Conservation (phyloP, 2,329 filamentous ascomycete species). For the Rutstroemia sp. region DNA sequence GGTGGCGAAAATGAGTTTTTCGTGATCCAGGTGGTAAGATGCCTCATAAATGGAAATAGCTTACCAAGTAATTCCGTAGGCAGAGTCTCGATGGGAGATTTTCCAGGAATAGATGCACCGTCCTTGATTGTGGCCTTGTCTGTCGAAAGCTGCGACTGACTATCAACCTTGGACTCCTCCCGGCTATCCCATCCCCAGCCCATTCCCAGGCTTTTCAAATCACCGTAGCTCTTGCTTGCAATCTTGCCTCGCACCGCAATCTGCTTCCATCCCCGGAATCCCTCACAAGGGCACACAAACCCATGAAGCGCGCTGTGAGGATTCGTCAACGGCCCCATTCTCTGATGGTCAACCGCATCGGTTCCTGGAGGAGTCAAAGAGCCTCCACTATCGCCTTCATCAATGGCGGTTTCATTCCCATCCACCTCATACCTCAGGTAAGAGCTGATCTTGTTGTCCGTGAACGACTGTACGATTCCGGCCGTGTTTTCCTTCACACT, state of each 20-base stretch:
- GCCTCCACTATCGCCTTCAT: slow-evolving; percentile 27
- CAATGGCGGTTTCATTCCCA: slow-evolving; percentile 36
- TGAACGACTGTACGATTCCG: slow-evolving; percentile 53
- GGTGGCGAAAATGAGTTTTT: background rate
- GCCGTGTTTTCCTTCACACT: slow-evolving; percentile 25
- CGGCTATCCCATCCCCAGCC: slow-evolving; percentile 41
- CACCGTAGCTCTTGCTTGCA: slow-evolving; percentile 54
- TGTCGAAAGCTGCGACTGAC: background rate
- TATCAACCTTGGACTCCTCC: background rate
- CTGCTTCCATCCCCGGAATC: slow-evolving; percentile 55
- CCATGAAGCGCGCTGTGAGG: slow-evolving; percentile 50
- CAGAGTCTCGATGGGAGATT: slow-evolving; percentile 56
- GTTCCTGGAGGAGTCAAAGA: slow-evolving; percentile 23
- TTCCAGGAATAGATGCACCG: slow-evolving; percentile 34
- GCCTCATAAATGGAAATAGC: slow-evolving; percentile 27
- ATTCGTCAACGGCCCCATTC: slow-evolving; percentile 27
- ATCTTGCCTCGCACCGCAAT: slow-evolving; percentile 48
- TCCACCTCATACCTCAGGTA: slow-evolving; percentile 31
- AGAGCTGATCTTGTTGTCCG: slow-evolving; percentile 51
- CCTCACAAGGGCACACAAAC: slow-evolving; percentile 49
- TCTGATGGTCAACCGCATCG: slow-evolving; percentile 3
- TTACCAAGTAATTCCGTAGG: slow-evolving; percentile 65
- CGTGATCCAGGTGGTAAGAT: background rate
- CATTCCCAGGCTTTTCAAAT: slow-evolving; percentile 48
- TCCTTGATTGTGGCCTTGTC: slow-evolving; percentile 13